phyloP scores from a whole-genome alignment of 805 yeast genomes.

The Suhomyces sp. region DNA sequence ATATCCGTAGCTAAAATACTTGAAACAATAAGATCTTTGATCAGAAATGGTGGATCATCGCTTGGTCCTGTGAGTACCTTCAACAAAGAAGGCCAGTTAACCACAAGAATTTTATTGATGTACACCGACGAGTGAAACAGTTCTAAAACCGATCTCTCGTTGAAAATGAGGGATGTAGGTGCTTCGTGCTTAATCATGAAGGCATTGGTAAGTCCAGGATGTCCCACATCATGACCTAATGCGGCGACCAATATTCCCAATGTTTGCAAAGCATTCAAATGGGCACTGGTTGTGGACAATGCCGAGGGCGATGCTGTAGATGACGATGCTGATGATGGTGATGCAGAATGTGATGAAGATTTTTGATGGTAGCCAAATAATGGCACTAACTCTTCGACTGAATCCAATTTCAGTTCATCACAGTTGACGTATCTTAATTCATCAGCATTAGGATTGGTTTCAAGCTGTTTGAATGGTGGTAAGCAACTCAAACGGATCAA shows the following conservation, averaged over 20 bases:
- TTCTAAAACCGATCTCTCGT: constrained; percentile 73
- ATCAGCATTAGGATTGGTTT: constrained; percentile 29
- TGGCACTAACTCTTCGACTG: constrained; percentile 5
- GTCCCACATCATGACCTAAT: constrained; percentile 93
- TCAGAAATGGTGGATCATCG: constrained; percentile 14
- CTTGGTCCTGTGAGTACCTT: constrained; percentile 28
- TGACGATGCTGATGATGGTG: constrained; percentile 1
- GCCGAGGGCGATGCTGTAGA: not conserved
- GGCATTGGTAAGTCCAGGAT: constrained; percentile 91
- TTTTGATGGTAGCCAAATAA: not conserved
- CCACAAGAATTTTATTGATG: constrained; percentile 33
- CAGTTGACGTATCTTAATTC: constrained; percentile 19
- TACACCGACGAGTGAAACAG: constrained; percentile 76
- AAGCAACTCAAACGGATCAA: constrained; percentile 44
- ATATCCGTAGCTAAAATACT: constrained; percentile 72
- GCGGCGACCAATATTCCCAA: constrained; percentile 74
- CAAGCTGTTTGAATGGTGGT: constrained; percentile 38
- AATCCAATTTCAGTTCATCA: constrained; percentile 3
- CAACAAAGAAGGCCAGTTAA: constrained; percentile 45
- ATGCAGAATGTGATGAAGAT: not conserved
- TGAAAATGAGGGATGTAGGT: constrained; percentile 62
- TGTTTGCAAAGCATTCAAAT: constrained; percentile 43
- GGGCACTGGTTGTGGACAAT: constrained; percentile 9
- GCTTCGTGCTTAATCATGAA: constrained; percentile 59
- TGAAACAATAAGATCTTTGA: constrained; percentile 32